Conservation (phyloP, 345 rosid species). For the Gossypium australe region DNA sequence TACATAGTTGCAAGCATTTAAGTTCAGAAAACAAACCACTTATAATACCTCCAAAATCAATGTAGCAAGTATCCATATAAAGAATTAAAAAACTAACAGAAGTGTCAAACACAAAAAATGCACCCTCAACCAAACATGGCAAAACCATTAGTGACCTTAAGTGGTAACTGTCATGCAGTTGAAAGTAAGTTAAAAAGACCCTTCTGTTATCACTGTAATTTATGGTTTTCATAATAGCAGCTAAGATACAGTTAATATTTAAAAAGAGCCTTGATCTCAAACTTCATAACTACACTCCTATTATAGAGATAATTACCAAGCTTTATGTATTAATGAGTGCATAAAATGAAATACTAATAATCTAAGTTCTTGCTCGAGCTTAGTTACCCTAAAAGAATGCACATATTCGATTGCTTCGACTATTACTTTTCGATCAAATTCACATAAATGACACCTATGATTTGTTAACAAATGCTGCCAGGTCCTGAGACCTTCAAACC, state of each 20-base stretch:
- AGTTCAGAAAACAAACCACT: background rate
- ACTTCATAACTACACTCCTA: background rate
- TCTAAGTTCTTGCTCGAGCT: background rate
- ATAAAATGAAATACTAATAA: background rate
- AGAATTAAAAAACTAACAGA: background rate
- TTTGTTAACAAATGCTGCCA: background rate
- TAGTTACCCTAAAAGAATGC: background rate
- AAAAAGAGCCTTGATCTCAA: background rate
- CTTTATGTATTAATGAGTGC: background rate
- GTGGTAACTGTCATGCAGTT: background rate
- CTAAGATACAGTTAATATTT: background rate
- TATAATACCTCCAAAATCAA: background rate
- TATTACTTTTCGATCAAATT: background rate
- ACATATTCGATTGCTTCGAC: background rate
- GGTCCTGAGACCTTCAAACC: background rate
- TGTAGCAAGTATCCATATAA: background rate
- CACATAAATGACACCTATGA: background rate
- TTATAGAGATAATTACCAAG: background rate
- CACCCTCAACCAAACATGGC: background rate
- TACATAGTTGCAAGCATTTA: background rate
- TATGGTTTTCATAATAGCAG: background rate
- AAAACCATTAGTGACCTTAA: background rate
- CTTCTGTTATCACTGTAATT: background rate
- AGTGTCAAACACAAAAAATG: background rate
- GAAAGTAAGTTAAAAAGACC: background rate